These are phyloP conservation scores for Colletotrichum lini DNA, from an alignment of 2,329 filamentous ascomycete species.

Conservation along the genomic window DNA sequence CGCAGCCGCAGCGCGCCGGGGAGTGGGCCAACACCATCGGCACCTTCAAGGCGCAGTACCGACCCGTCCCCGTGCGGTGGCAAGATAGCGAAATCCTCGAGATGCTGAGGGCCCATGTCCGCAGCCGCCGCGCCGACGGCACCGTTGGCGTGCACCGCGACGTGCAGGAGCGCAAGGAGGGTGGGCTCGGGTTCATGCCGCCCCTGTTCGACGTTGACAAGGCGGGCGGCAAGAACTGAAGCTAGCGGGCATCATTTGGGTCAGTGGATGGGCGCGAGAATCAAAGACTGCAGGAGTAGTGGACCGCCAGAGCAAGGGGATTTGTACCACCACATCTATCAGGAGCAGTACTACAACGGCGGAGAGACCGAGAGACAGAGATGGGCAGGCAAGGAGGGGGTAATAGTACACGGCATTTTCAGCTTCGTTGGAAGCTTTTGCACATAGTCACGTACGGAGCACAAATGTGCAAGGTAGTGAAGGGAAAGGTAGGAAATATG, in stretches of 20 bases:
- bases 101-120: constrained; percentile 86
- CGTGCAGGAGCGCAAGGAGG: constrained; percentile 50
- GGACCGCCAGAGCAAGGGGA: not conserved
- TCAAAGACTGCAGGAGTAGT: too few relatives aligned
- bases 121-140: constrained; percentile 65
- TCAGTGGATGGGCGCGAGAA: not conserved
- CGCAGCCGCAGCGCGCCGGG: constrained; percentile 63
- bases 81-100: constrained; percentile 83
- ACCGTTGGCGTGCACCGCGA: constrained; percentile 48
- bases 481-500: not conserved
- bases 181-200: constrained; percentile 72
- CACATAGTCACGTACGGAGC: not conserved
- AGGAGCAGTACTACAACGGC: not conserved
- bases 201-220: constrained; percentile 51
- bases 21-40: constrained; percentile 99
- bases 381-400: not conserved
- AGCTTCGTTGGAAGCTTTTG: constrained; percentile 5
- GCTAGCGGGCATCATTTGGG: not conserved
- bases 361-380: not conserved
- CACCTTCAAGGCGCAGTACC: constrained; percentile 92
- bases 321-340: constrained; percentile 15
- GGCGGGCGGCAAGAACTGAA: constrained; percentile 31
- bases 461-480: not conserved
- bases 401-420: not conserved
- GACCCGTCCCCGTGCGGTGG: constrained; percentile 91